These are phyloP conservation scores for Kuraishia ogatae DNA, from an alignment of 805 yeast genomes.

Conservation along the genomic window DNA sequence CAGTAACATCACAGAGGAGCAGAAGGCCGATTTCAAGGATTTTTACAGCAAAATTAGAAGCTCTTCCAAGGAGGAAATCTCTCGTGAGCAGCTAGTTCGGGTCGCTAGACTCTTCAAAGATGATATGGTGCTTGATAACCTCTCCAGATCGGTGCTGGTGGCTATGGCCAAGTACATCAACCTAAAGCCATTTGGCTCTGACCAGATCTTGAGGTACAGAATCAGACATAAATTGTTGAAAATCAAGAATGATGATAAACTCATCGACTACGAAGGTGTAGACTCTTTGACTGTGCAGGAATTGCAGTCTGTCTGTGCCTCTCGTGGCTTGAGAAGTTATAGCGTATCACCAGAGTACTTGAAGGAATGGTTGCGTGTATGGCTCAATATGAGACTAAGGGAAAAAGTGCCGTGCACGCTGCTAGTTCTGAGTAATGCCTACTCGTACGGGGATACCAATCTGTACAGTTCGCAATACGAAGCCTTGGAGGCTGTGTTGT, in stretches of 20 bases:
- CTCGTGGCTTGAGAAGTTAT: conserved; percentile 80
- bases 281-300: conserved; percentile 74
- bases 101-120: conserved; percentile 91
- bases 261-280: conserved; percentile 89
- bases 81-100: conserved; percentile 56
- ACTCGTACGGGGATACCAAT: conserved; percentile 58
- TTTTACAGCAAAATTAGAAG: conserved; percentile 68
- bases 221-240: conserved; percentile 82
- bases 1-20: conserved; percentile 57
- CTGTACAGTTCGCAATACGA: conserved; percentile 42
- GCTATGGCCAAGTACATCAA: conserved; percentile 92
- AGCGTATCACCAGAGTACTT: conserved; percentile 74
- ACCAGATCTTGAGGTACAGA: conserved; percentile 79
- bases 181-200: conserved; percentile 87
- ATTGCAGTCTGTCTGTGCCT: conserved; percentile 82
- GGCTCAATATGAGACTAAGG: conserved; percentile 82
- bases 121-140: conserved; percentile 86
- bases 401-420: conserved; percentile 88
- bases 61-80: conserved; percentile 43
- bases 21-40: conserved; percentile 63
- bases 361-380: conserved; percentile 66
- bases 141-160: conserved; percentile 81
- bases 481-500: conserved; percentile 79
- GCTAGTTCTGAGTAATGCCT: conserved; percentile 76
- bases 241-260: conserved; percentile 84